A percentile compares a stretch with the other conserved stretches of the same genome.
Conservation (phyloP, 495 filamentous ascomycete species). For the Mytilinidion resinicola region DNA sequence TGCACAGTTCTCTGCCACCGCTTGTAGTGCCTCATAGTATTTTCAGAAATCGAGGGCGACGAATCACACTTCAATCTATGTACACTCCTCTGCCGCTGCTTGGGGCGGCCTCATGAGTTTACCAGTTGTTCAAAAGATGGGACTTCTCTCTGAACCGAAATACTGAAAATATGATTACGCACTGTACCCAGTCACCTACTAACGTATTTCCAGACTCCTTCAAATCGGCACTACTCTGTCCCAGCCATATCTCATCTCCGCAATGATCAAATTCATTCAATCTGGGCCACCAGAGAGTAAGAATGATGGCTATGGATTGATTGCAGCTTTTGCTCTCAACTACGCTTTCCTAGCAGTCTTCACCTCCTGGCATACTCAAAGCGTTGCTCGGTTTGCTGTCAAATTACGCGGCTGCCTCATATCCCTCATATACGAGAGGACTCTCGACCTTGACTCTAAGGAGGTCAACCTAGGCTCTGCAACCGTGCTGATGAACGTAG, state of each 20-base stretch:
- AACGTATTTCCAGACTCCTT: not conserved
- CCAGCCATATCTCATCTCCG: constrained; percentile 21
- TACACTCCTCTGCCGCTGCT: no score
- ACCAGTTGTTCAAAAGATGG: no score
- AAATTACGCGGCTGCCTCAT: constrained; percentile 16
- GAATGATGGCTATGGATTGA: constrained; percentile 18
- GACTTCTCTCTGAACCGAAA: no score
- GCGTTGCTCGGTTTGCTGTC: constrained; percentile 7
- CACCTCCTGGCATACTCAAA: constrained; percentile 9
- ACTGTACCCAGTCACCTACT: no score
- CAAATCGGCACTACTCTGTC: constrained; percentile 12
- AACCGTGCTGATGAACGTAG: constrained; percentile 26
- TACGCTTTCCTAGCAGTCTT: constrained; percentile 14
- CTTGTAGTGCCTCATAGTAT: no score
- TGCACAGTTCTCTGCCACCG: no score
- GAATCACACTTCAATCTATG: no score
- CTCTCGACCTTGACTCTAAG: constrained; percentile 7
- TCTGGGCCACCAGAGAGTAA: not conserved
- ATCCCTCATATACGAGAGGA: constrained; percentile 15
- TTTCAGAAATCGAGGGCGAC: no score
- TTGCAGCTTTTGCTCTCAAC: constrained; percentile 19
- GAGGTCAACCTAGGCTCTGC: constrained; percentile 18
- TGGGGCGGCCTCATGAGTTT: no score
- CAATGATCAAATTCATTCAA: constrained; percentile 12
- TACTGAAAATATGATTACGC: no score